Evolutionary conservation across 768 basidiomycete genomes (phyloP).

Genomic region (Omphalotus guepiniiformis): DNA sequence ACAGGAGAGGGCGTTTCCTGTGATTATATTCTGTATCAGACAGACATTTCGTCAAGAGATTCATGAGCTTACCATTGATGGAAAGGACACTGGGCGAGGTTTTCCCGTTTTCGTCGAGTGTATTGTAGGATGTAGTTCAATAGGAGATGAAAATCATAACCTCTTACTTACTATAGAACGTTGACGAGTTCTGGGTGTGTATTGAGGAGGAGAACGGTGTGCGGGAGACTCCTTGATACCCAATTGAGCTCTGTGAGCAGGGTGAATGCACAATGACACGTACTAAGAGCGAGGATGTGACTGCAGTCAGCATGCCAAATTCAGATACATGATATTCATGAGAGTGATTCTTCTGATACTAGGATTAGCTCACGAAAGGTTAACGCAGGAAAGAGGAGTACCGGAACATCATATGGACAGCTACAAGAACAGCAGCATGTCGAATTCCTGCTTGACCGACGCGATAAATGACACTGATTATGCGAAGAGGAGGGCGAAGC

Average conservation of each 20-base stretch:
- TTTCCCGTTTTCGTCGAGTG: too few species aligned
- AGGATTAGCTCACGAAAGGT: neutral
- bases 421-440: constrained; percentile 5
- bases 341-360: neutral
- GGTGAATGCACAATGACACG: neutral
- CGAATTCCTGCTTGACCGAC: too few species aligned
- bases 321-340: neutral
- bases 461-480: too few species aligned
- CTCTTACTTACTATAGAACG: neutral
- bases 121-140: too few species aligned
- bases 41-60: too few species aligned
- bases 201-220: neutral
- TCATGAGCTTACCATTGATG: too few species aligned
- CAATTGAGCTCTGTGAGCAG: neutral
- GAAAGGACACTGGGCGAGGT: too few species aligned
- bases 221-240: neutral
- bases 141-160: neutral
- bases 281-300: constrained; percentile 3
- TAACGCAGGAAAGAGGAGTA: neutral
- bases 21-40: too few species aligned
- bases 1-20: too few species aligned
- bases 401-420: neutral
- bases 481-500: too few species aligned
- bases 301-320: neutral
- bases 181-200: neutral